Evolutionary conservation across 139 green algal species (phyloP).

Genomic region (Chlamydomonas sp.): DNA sequence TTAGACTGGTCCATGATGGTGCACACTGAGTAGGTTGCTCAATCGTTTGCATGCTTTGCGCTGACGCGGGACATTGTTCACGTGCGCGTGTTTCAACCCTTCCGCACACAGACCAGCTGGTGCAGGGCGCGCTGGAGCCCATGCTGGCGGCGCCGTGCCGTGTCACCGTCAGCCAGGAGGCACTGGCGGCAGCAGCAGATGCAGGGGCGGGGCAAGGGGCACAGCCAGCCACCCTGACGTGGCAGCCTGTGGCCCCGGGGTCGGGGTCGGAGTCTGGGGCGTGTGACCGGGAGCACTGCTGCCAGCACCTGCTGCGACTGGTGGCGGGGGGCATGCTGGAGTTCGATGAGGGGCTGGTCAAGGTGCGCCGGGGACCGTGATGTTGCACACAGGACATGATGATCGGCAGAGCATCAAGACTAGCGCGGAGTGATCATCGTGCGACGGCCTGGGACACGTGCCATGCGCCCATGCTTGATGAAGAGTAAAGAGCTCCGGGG

Average conservation of each 20-base stretch:
- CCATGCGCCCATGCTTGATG: too few species aligned
- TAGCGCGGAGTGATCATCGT: too few species aligned
- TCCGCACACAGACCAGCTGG: not conserved
- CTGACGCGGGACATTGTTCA: too few species aligned
- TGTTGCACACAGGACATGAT: not conserved
- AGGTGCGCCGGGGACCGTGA: not conserved
- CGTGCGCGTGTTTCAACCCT: not conserved
- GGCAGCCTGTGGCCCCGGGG: not conserved
- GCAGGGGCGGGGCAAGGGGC: too few species aligned
- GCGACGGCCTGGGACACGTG: too few species aligned
- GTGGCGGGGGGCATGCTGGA: slow-evolving; percentile 17
- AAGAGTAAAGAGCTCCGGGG: too few species aligned
- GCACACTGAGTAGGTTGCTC: too few species aligned
- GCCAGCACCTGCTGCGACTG: slow-evolving; percentile 32
- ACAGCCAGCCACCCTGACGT: slow-evolving; percentile 7
- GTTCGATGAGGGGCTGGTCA: slow-evolving; percentile 34
- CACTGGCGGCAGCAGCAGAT: not conserved
- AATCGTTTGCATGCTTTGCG: too few species aligned
- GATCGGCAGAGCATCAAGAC: not conserved
- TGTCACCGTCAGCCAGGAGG: not conserved
- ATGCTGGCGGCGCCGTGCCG: slow-evolving; percentile 9
- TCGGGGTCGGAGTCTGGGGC: not conserved
- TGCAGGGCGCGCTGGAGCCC: slow-evolving; percentile 12
- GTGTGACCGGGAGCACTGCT: slow-evolving; percentile 33
- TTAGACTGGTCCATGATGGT: too few species aligned